A percentile compares a stretch with the other conserved stretches of the same genome.
phyloP scores from a whole-genome alignment of 768 basidiomycete genomes.

The Kwoniella shandongensis region DNA sequence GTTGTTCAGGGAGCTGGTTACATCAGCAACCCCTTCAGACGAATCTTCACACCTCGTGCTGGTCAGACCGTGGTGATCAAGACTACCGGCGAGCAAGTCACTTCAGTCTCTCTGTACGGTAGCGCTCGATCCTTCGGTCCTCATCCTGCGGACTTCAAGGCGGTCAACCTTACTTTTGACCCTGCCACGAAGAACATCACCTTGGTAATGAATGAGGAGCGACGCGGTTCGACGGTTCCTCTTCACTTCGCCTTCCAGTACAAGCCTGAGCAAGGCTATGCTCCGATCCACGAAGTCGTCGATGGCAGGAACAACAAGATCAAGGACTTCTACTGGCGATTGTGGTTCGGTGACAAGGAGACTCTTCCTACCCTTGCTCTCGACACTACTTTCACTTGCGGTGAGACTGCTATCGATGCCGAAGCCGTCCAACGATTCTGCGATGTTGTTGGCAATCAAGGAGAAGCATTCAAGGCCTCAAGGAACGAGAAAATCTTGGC shows the following conservation, averaged over 20 bases:
- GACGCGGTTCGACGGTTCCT: constrained; percentile 71
- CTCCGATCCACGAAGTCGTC: constrained; percentile 88
- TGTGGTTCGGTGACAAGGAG: constrained; percentile 92
- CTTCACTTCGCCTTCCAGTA: constrained; percentile 80
- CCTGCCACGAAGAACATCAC: constrained; percentile 62
- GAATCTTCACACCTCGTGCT: constrained; percentile 76
- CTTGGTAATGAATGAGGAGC: constrained; percentile 79
- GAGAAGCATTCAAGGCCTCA: constrained; percentile 79
- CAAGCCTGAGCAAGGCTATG: constrained; percentile 80
- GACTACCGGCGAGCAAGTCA: constrained; percentile 57
- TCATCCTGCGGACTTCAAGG: constrained; percentile 76
- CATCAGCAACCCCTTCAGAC: constrained; percentile 82
- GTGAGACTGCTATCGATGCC: constrained; percentile 76
- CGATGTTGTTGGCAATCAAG: constrained; percentile 87
- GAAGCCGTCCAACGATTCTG: constrained; percentile 76
- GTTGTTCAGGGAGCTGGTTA: constrained; percentile 84
- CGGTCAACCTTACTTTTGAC: constrained; percentile 69
- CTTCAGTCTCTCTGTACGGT: constrained; percentile 69
- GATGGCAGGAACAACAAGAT: constrained; percentile 81
- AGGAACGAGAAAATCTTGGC: constrained; percentile 71
- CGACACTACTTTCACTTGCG: constrained; percentile 78
- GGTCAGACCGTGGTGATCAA: constrained; percentile 74
- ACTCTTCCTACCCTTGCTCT: constrained; percentile 74
- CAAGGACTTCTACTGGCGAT: constrained; percentile 96
- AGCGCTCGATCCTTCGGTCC: constrained; percentile 74